Evolutionary conservation across 371 early-diverging fungal species (phyloP), one percentile per base, ranked within the genome.

Genomic region (Nematocida ausubeli): DNA sequence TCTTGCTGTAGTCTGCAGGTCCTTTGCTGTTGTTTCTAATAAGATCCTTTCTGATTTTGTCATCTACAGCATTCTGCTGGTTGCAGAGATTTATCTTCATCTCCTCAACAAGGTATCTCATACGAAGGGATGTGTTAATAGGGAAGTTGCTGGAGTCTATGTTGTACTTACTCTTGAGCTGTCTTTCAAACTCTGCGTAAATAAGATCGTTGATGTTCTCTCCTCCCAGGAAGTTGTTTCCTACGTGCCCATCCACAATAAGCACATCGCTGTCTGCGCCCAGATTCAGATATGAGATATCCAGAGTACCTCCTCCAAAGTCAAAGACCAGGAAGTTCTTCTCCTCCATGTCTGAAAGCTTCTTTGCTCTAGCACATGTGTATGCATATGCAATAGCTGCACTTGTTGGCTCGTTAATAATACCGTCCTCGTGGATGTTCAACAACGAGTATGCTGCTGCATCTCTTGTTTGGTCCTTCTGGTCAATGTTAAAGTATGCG

Each of bases 161-260:
- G 62, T 2, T 22, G 51, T 73, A 47, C 35, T 73, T 40, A 30
- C 92, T 91, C 88, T 91, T 90, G 89, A 94, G 92, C 87, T 91
- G 91, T 81, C 89, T 88, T 69, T 87, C 84, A 82, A 94, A 94
- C 88, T 92, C 89, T 87, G 88, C 89, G 82, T 92, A 92, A 67
- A 96, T 88, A 81, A 90, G 89, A 89, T 93, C 91, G 88, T 94
- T 95, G 86, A 95, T 92, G 88, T 95, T 94, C 88, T 94, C 94
- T 86, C 97, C 97, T 86, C 97, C 95, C 86, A 94, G 89, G 88
- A 94, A 95, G 80, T 93, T 95, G 87, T 94, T 93, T 88, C 95
- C 97, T 85, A 92, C 90, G 81, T 92, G 92, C 83, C 94, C 92
- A 89, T 91, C 90, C 83, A 92, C 92, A 87, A 92, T 93, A 75